Evolutionary conservation across 2,329 filamentous ascomycete species (phyloP).

Genomic region (Fusarium tjaetaba): DNA sequence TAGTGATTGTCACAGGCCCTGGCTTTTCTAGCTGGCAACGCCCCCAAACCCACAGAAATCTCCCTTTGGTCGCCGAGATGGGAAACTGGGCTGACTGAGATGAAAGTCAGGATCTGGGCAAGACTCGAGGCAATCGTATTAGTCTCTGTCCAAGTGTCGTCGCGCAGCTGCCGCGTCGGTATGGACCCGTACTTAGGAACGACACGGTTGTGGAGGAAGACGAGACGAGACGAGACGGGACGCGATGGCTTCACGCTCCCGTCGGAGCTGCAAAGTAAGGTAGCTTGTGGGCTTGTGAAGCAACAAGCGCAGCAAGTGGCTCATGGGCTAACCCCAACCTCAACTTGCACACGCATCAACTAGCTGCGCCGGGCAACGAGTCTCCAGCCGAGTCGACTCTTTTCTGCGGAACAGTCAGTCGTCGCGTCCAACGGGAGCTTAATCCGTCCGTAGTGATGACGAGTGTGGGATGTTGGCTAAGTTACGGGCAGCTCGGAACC

Average conservation of each 20-base stretch:
- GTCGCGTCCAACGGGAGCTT: slow-evolving; percentile 7
- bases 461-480: slow-evolving; percentile 37
- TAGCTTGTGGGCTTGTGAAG: not conserved
- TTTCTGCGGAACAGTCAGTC: slow-evolving; percentile 16
- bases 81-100: slow-evolving; percentile 20
- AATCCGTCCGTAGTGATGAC: slow-evolving; percentile 27
- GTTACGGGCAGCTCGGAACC: slow-evolving; percentile 31
- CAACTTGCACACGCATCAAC: slow-evolving; percentile 21
- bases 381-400: not conserved
- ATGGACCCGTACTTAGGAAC: slow-evolving; percentile 26
- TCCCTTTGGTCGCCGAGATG: slow-evolving; percentile 19
- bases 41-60: slow-evolving; percentile 23
- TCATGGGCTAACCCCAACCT: slow-evolving; percentile 24
- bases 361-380: slow-evolving; percentile 24
- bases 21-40: slow-evolving; percentile 8
- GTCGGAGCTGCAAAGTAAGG: not conserved
- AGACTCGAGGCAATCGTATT: not conserved
- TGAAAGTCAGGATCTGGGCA: slow-evolving; percentile 2
- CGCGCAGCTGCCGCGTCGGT: slow-evolving; percentile 25
- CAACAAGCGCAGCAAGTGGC: slow-evolving; percentile 18
- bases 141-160: slow-evolving; percentile 13
- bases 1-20: slow-evolving; percentile 17
- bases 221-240: slow-evolving; percentile 25
- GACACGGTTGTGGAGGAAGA: slow-evolving; percentile 34
- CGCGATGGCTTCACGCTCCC: slow-evolving; percentile 34